These are phyloP conservation scores for Rosa hybrid DNA, from an alignment of 331 rosid genomes.

Conservation along the genomic window DNA sequence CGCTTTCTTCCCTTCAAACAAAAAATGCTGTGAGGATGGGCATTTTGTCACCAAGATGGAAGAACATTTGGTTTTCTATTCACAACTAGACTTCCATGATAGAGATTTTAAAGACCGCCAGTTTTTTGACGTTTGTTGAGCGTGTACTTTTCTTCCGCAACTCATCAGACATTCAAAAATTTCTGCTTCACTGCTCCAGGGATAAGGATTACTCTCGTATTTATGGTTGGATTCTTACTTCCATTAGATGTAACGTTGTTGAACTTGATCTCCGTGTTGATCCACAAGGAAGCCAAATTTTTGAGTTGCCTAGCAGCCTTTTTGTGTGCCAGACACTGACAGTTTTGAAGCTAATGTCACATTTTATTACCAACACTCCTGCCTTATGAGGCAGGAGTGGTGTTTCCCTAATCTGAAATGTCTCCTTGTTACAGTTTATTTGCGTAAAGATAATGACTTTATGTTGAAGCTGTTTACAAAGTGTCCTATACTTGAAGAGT, in stretches of 20 bases:
- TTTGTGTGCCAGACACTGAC: too few relatives aligned
- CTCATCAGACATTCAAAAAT: background rate
- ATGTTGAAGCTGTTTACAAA: too few relatives aligned
- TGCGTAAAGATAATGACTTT: too few relatives aligned
- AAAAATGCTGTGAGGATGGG: background rate
- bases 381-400: too few relatives aligned
- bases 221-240: background rate
- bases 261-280: slow-evolving; percentile 8
- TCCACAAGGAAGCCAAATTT: background rate
- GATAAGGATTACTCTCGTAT: background rate
- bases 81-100: background rate
- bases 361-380: too few relatives aligned
- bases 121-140: background rate
- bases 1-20: background rate
- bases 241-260: background rate
- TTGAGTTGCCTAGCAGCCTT: too few relatives aligned
- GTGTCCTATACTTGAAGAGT: too few relatives aligned
- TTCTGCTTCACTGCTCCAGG: background rate
- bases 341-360: too few relatives aligned
- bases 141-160: background rate
- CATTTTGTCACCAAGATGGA: slow-evolving; percentile 11
- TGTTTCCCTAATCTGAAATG: too few relatives aligned
- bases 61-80: background rate
- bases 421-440: too few relatives aligned
- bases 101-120: background rate